Conservation (phyloP, 768 basidiomycete genomes). For the Lepiota brunneoincarnata region DNA sequence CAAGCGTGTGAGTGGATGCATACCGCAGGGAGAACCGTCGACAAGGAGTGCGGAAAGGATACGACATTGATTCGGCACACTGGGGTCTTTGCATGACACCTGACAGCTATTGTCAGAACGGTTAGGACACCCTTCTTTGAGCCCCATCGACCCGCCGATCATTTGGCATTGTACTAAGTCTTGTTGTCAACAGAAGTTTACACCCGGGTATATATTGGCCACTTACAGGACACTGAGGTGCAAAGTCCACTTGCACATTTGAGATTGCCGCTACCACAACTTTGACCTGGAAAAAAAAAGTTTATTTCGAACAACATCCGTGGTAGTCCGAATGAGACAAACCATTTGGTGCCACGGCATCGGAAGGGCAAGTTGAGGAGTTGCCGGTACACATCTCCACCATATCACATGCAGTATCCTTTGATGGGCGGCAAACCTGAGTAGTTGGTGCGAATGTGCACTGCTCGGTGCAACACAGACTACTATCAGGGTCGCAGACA, state of each 20-base stretch:
- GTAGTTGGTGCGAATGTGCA: constrained; percentile 69
- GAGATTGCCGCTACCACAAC: constrained; percentile 62
- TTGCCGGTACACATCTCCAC: constrained; percentile 76
- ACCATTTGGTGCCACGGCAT: constrained; percentile 64
- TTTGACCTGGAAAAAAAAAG: constrained; percentile 40
- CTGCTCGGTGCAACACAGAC: constrained; percentile 67
- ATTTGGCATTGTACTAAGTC: constrained; percentile 68
- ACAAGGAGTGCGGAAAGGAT: constrained; percentile 67
- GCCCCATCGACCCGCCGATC: constrained; percentile 68
- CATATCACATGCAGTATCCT: constrained; percentile 66
- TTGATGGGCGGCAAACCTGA: constrained; percentile 69
- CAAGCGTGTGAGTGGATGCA: constrained; percentile 20
- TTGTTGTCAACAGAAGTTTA: constrained; percentile 15
- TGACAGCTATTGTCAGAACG: constrained; percentile 66
- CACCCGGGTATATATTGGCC: constrained; percentile 7
- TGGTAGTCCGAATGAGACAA: constrained; percentile 16
- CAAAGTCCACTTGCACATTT: constrained; percentile 78
- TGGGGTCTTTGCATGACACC: constrained; percentile 79
- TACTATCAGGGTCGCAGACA: constrained; percentile 76
- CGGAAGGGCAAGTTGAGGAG: constrained; percentile 68
- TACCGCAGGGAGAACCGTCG: constrained; percentile 84
- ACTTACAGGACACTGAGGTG: constrained; percentile 68
- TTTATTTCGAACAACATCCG: constrained; percentile 1
- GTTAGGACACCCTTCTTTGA: constrained; percentile 64
- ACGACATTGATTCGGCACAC: constrained; percentile 55